phyloP scores from a whole-genome alignment of 1,284 basidiomycete genomes.

The Lignosus rhinocerotis region DNA sequence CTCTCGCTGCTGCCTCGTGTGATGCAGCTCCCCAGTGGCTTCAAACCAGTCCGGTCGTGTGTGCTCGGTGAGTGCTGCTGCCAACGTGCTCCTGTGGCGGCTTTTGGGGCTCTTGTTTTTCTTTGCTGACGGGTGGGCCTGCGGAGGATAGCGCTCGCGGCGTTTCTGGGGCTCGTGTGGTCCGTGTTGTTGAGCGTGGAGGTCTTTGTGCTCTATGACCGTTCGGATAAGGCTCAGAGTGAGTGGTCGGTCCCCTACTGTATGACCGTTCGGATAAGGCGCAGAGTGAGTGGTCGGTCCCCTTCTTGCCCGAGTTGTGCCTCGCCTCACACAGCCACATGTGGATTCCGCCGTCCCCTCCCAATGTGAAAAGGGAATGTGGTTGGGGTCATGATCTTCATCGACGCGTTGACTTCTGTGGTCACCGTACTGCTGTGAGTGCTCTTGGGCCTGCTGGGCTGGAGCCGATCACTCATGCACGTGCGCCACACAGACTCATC shows the following conservation, averaged over 20 bases:
- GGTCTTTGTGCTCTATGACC: constrained; percentile 41
- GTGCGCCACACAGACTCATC: constrained; percentile 45
- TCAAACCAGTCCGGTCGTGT: constrained; percentile 40
- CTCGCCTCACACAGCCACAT: not conserved
- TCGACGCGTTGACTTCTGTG: constrained; percentile 49
- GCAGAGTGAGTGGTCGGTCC: constrained; percentile 39
- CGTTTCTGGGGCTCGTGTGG: constrained; percentile 44
- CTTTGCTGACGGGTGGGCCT: not conserved
- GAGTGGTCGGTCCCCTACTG: no score
- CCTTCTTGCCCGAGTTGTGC: not conserved
- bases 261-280: constrained; percentile 41
- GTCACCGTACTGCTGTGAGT: constrained; percentile 55
- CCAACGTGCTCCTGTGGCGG: not conserved
- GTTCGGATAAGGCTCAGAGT: constrained; percentile 42
- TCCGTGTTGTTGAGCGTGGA: constrained; percentile 42
- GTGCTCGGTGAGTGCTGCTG: constrained; percentile 41
- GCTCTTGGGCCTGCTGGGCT: not conserved
- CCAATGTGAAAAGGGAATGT: constrained; percentile 44
- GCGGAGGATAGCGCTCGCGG: constrained; percentile 35
- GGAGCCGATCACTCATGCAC: not conserved
- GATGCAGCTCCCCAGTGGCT: constrained; percentile 41
- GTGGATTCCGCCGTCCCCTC: not conserved
- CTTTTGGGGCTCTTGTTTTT: not conserved
- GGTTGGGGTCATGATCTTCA: constrained; percentile 45
- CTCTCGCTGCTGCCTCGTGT: not conserved